Conservation (phyloP, 2,329 filamentous ascomycete species). For the Cladophialophora yegresii region DNA sequence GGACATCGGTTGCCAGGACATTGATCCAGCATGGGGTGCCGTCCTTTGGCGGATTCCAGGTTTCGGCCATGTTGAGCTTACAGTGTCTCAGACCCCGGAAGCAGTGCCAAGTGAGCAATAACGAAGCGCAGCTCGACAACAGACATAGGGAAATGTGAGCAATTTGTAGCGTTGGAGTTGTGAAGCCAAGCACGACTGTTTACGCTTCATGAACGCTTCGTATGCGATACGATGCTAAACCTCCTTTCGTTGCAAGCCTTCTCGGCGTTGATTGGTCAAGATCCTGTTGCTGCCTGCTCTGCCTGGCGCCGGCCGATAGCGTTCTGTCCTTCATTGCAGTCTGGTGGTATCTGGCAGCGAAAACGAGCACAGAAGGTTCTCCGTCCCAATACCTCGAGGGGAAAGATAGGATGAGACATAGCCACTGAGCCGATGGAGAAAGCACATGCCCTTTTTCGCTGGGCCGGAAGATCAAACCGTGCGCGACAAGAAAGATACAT, state of each 20-base stretch:
- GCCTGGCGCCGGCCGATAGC: constrained; percentile 6
- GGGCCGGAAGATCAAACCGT: not conserved
- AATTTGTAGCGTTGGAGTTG: constrained; percentile 1
- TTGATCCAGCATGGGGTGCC: constrained; percentile 37
- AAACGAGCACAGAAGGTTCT: not conserved
- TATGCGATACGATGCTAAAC: constrained; percentile 9
- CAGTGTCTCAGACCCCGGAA: not conserved
- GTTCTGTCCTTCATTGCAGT: not conserved
- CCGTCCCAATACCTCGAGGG: not conserved
- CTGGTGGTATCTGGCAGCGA: not conserved
- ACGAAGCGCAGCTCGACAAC: not conserved
- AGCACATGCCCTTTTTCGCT: not conserved
- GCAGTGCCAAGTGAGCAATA: not conserved
- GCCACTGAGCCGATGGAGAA: not conserved
- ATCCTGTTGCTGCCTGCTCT: constrained; percentile 11
- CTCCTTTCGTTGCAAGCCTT: constrained; percentile 1
- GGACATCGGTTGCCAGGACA: constrained; percentile 33
- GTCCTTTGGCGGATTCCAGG: constrained; percentile 32
- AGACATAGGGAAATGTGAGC: not conserved
- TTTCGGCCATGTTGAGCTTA: constrained; percentile 9
- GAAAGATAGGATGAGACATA: not conserved
- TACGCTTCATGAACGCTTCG: not conserved
- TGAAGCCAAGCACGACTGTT: not conserved
- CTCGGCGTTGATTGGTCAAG: constrained; percentile 2
- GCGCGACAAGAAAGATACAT: not conserved